Base-by-base conservation (phyloP, 345 rosid genomes). In the Salix caprea region DNA sequence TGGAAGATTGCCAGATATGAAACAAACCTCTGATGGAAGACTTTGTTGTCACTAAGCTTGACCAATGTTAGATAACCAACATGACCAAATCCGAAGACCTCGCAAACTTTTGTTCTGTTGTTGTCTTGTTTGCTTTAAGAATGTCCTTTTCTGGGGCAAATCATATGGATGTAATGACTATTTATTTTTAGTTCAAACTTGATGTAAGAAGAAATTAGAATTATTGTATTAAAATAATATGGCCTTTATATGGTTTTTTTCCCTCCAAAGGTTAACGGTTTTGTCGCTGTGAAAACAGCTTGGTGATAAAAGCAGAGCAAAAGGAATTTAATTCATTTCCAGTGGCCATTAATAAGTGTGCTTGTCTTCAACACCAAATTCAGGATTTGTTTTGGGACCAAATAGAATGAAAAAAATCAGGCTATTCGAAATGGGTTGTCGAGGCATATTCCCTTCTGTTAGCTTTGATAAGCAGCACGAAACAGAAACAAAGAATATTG, bases 251-350 rank as follows among this genome's bases (percentile, higher is more conserved):
- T 67, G 46, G 23, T 68, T 10, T 44, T 21, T 81, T 82, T 79
- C 83, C 80, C 86, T 83, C 86, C 83, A 77, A 81, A 81, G 77
- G 77, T 56, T 34, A 34, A 75, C 77, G 65, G 79, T 67, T 80
- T 71, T 7, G 40, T 16, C 13, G n/a, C n/a, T 32, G 36, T 65
- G 68, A 28, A 30, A 65, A 26, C 68, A 34, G 28, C 5, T 30
- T 9, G 44, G 44, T 32, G 7, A 36, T 32, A 56, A 36, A 30
- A 52, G 32, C 21, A 6, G 11, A n/a, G 4, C n/a, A n/a, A 14
- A 54, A 65, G 19, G 19, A 16, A 16, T 32, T 65, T 30, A 30
- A 30, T 65, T 65, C 40, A 58, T 3, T 58, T 58, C 14, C 28
- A 58, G 64, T 58, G 64, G 28, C 64, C 64, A 58, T 58, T 58